Evolutionary conservation across 768 basidiomycete species (phyloP), one percentile per base, ranked within the genome.

Genomic region (Collybia nuda): DNA sequence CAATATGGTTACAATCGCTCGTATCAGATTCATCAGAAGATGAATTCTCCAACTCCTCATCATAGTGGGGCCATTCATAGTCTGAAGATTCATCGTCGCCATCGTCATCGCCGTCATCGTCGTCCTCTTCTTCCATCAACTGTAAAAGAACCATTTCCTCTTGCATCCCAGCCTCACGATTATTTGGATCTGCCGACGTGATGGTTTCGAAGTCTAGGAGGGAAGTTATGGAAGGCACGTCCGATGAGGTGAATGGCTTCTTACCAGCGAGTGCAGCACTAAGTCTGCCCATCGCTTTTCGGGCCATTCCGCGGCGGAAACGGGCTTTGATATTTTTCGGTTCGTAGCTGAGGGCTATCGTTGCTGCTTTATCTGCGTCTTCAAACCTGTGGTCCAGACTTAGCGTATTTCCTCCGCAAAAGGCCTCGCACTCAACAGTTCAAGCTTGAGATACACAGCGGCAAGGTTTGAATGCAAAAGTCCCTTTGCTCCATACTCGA

Each of bases 1-100:
- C 82, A 1, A 50, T 51, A 53, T 82, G 80, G 17, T 61, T 56
- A 54, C 67, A 79, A 57, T 84, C 82, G 26, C 75, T 77, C n/a
- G 78, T 76, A 54, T 82, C 80, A 0, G 77, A 80, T 26, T 73
- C 68, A 0, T 64, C 63, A 26, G 67, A 71, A 18, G 69, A 56
- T 5, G 69, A 69, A 18, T 60, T 42, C 3, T 54, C 46, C 1
- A 54, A 45, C 22, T 62, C 58, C 3, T 70, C 73, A 23, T 66
- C 60, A 41, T 55, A 56, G 21, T 37, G 36, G 50, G 56, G 53
- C 57, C 58, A 49, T 48, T 47, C 17, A 19, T 47, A 46, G 8
- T 56, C 58, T 9, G 40, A 39, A 22, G 9, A 37, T 11, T 40
- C 36, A 36, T 38, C 35, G 17, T 53, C 51, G 12, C 35, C 17